Evolutionary conservation across 2,329 filamentous ascomycete genomes (phyloP), one percentile per base, ranked within the genome.

Genomic region (Aureobasidium pullulans): DNA sequence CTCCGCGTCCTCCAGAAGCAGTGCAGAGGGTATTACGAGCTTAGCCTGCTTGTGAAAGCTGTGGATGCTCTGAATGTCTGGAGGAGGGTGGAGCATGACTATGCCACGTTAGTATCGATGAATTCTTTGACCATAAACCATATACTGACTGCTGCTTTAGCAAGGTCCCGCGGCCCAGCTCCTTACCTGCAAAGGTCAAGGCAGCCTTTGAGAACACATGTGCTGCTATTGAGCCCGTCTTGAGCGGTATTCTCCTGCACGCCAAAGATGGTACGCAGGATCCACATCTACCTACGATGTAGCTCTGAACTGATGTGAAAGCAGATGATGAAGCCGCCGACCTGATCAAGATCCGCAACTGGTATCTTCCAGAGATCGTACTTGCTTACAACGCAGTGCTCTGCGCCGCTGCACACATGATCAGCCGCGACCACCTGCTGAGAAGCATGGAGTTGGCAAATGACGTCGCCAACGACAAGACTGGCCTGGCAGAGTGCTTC

Each of bases 391-490:
- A 94, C 69, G 86, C 83, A 66, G 86, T 88, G 1, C 77, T 97
- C 52, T 88, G 95, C 70, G 88, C 88, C 68, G 87, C 88, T 0
- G 90, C 90, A 3, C 85, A 84, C 48, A 81, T 84, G 50, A 77
- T 95, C 44, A 87, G 85, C 47, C 85, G 90, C 44, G 89, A 93
- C 61, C 83, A 87, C 64, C 79, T 96, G 16, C 80, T 94, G 29
- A 86, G 93, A 69, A 89, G 87, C 67, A 93, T 99, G 88, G 89
- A 96, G 61, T 78, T 99, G 15, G 86, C 90, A 1, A 84, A 86
- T 1, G 71, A 85, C 2, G 81, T 96, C 53, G 90, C 93, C 1
- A 61, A 66, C 43, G 64, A 65, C 23, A 42, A 31, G 31, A 67
- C 62, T 40, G 64, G 66, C 8, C 61, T 79, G 23, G 69, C 73